Percentiles rank a stretch among this genome's conserved stretches.
phyloP scores from a whole-genome alignment of 148 eudicot genomes.

The Camellia lanceoleosa region DNA sequence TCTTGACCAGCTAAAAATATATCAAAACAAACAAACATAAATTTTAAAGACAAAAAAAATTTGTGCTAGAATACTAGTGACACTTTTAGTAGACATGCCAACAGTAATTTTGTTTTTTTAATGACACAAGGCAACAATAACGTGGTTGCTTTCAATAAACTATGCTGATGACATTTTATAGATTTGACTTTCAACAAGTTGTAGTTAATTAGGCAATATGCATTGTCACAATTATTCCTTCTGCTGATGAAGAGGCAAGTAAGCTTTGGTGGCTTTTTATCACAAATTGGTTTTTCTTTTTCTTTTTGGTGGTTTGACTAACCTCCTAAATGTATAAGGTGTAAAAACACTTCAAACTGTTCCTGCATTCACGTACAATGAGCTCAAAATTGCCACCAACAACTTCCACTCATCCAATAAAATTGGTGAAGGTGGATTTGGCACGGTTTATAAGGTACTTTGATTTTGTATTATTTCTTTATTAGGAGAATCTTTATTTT shows the following conservation, averaged over 20 bases:
- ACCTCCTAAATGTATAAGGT: not conserved
- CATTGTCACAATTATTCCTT: not conserved
- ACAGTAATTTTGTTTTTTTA: no score
- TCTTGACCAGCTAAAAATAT: no score
- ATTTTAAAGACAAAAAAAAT: no score
- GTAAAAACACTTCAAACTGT: not conserved
- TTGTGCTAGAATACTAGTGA: no score
- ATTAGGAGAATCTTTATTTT: not conserved
- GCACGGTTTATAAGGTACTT: conserved; percentile 12
- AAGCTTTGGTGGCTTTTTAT: not conserved
- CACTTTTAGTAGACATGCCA: no score
- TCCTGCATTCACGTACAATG: conserved; percentile 14
- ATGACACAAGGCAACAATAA: no score
- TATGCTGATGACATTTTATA: no score
- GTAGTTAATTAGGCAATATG: not conserved
- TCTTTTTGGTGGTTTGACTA: not conserved
- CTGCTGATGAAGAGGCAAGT: not conserved
- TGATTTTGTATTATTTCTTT: not conserved
- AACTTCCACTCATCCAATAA: conserved; percentile 15
- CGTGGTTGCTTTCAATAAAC: no score
- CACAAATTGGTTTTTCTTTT: no score
- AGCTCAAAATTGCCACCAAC: conserved; percentile 15
- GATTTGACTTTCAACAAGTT: no score
- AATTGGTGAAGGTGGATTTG: conserved; percentile 16
- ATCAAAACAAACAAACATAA: no score